A percentile compares a stretch with the other conserved stretches of the same genome.
Conservation (phyloP, 371 early-diverging fungal species). For the Mortierella sp. region DNA sequence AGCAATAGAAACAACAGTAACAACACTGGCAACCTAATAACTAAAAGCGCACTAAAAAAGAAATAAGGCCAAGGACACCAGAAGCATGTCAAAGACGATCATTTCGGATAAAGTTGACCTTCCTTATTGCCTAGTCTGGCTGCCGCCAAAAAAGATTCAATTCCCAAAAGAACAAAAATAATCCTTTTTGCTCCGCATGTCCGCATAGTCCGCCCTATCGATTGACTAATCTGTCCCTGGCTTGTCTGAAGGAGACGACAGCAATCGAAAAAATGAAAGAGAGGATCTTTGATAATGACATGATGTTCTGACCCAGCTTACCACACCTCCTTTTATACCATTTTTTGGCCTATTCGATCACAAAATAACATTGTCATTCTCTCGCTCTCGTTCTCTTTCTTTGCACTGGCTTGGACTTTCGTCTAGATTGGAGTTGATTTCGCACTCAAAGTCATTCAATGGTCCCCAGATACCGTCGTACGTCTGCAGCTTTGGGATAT, state of each 20-base stretch:
- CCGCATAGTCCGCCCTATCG: constrained; percentile 10
- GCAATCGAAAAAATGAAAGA: neutral
- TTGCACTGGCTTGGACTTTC: neutral
- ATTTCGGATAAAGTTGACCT: constrained; percentile 9
- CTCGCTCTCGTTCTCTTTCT: neutral
- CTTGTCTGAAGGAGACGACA: neutral
- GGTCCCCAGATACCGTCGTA: constrained; percentile 69
- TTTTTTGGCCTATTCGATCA: neutral
- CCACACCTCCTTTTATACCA: neutral
- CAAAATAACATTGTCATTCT: neutral
- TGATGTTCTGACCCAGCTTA: constrained; percentile 4
- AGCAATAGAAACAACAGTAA: neutral
- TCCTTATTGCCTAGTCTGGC: neutral
- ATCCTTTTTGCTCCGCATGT: constrained; percentile 9
- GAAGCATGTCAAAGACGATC: neutral
- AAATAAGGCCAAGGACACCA: neutral
- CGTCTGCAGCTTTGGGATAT: constrained; percentile 90
- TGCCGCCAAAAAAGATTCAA: neutral
- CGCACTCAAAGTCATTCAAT: constrained; percentile 84
- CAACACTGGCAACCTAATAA: neutral
- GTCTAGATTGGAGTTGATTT: constrained; percentile 86
- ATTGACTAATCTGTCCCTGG: constrained; percentile 8
- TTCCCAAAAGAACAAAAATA: constrained; percentile 8
- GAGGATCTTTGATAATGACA: neutral
- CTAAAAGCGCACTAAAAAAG: neutral